Evolutionary conservation across 2,329 filamentous ascomycete species (phyloP).

Genomic region (Pseudofabraea citricarpa): DNA sequence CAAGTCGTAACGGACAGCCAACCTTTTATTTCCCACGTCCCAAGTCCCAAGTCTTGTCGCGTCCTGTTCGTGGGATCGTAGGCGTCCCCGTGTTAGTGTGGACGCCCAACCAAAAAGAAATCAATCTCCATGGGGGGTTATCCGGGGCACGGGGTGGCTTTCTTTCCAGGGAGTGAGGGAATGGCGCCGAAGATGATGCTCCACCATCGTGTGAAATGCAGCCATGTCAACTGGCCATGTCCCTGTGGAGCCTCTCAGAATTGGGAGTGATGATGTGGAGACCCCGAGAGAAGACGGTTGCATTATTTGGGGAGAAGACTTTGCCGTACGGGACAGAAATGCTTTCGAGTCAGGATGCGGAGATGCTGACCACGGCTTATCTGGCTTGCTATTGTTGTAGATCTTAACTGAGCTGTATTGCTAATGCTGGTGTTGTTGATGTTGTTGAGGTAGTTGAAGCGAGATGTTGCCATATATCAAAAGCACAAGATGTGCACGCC

Average conservation of each 20-base stretch:
- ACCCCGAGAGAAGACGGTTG: not conserved
- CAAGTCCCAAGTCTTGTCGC: not conserved
- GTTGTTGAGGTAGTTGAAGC: too few species aligned
- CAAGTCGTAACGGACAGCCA: conserved; percentile 40
- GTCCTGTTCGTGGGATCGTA: too few species aligned
- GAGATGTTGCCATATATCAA: too few species aligned
- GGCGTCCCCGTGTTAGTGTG: too few species aligned
- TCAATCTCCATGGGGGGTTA: not conserved
- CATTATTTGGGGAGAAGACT: not conserved
- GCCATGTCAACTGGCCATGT: not conserved
- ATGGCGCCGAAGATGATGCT: not conserved
- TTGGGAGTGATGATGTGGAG: not conserved
- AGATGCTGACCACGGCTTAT: too few species aligned
- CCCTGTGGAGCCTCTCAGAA: not conserved
- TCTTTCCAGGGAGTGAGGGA: not conserved
- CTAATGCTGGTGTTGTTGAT: too few species aligned
- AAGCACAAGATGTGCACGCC: too few species aligned
- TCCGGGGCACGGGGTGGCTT: not conserved
- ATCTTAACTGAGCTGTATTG: too few species aligned
- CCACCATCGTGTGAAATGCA: conserved; percentile 1
- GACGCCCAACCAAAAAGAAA: too few species aligned
- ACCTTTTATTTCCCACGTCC: conserved; percentile 35
- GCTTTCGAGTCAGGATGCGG: too few species aligned
- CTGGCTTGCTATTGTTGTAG: too few species aligned
- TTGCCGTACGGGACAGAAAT: conserved; percentile 1